These are phyloP conservation scores for Stylosanthes scabra DNA, from an alignment of 331 rosid genomes.

Conservation along the genomic window DNA sequence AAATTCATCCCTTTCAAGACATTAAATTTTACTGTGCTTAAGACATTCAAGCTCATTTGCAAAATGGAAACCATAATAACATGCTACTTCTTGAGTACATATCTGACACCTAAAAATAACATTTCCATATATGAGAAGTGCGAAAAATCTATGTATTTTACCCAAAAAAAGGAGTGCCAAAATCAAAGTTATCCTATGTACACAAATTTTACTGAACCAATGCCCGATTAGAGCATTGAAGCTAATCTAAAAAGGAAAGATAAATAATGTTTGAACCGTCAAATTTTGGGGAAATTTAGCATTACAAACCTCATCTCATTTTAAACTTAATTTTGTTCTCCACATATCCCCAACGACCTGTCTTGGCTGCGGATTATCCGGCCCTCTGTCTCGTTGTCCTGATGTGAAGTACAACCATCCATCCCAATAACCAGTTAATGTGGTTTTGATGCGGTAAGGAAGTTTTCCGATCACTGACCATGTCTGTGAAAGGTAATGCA, in stretches of 20 bases:
- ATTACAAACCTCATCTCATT: not conserved
- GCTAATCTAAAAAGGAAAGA: not conserved
- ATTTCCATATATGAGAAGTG: not conserved
- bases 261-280: conserved; percentile 12
- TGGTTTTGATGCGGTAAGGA: conserved; percentile 86
- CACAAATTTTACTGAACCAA: conserved; percentile 1
- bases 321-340: conserved; percentile 69
- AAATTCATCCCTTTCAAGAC: not conserved
- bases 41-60: conserved; percentile 21
- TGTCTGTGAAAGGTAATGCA: conserved; percentile 44
- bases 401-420: conserved; percentile 93
- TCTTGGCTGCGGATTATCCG: conserved; percentile 84
- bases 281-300: not conserved
- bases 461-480: conserved; percentile 97
- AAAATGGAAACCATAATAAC: conserved; percentile 30
- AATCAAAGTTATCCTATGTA: not conserved
- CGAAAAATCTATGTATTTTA: not conserved
- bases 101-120: not conserved
- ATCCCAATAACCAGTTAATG: conserved; percentile 76
- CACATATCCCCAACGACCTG: conserved; percentile 75
- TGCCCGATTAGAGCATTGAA: conserved; percentile 4
- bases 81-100: conserved; percentile 15
- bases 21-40: conserved; percentile 18
- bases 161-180: no score
- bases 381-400: conserved; percentile 93